Base-by-base conservation (phyloP, 2,329 filamentous ascomycete genomes). In the Cladosporium cucumerinum region DNA sequence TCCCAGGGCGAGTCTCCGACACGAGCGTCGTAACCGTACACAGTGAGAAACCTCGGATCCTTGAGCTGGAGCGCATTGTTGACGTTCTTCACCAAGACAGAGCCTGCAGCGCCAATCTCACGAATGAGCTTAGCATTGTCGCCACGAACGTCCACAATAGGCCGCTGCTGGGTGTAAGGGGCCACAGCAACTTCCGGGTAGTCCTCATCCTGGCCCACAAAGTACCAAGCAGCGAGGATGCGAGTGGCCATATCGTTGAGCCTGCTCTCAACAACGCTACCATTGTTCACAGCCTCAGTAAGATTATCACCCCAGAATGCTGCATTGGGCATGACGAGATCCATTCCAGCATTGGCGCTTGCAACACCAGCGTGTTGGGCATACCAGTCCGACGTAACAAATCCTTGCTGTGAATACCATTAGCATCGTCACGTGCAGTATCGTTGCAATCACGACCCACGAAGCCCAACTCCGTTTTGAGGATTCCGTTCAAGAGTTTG, bases 401-500 rank as follows among this genome's bases (percentile, higher is more conserved):
- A 87, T 72, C 89, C 89, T 69, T 90, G 87, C 39, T 46, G n/a
- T 11, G n/a, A 5, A 46, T 46, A 21, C 23, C 39, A 12, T 46
- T 46, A 46, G 39, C 8, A 46, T 21, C 8, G 39, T 21, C n/a
- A n/a, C 10, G n/a, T 6, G 3, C 39, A 10, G 3, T 43, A 18
- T 18, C 39, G n/a, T 46, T 21, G 5, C 12, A 46, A 11, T 11
- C 39, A 21, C 3, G 7, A 23, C 39, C 23, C 7, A 46, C 39
- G 67, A 91, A 91, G 0, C 86, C 87, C 46, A 91, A 81, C 75
- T 92, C 89, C 46, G 89, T 87, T 70, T 91, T 92, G 14, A 91
- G 77, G 5, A 91, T 81, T 0, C 85, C 86, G 67, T 90, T 91
- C 57, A 89, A 80, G 6, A 88, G 77, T 72, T 87, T 87, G 65